Evolutionary conservation across 2,329 filamentous ascomycete genomes (phyloP).

Genomic region (Diaporthe velutina): DNA sequence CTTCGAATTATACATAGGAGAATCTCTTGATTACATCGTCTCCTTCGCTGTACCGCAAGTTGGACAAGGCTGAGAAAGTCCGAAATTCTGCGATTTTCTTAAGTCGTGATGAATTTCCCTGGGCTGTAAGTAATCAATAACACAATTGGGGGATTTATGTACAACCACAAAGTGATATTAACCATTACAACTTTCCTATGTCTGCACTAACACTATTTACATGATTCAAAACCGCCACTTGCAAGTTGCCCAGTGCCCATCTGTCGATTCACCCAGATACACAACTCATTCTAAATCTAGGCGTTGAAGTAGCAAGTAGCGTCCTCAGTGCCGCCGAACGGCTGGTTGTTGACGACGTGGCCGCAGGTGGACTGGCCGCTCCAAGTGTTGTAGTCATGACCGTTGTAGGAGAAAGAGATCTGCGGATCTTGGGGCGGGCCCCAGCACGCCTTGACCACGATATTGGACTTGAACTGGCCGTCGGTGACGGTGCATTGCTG

Average conservation of each 20-base stretch:
- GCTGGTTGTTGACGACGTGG: background rate
- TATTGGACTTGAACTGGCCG: background rate
- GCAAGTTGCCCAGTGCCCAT: background rate
- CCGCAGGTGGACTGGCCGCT: constrained; percentile 15
- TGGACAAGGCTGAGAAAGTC: no score
- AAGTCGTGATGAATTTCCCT: no score
- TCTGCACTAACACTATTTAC: background rate
- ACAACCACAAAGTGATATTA: background rate
- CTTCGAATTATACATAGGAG: no score
- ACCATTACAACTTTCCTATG: background rate
- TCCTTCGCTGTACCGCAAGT: no score
- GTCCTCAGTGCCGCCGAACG: background rate
- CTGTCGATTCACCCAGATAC: background rate
- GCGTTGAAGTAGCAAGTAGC: constrained; percentile 13
- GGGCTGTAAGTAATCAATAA: no score
- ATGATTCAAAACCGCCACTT: background rate
- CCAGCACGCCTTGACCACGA: constrained; percentile 1
- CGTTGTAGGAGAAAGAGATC: constrained; percentile 2
- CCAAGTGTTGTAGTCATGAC: constrained; percentile 12
- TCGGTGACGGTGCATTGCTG: background rate
- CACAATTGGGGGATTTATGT: no score
- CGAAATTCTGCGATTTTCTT: no score
- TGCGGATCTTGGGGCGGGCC: background rate
- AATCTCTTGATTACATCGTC: no score
- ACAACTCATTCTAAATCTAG: background rate